A percentile compares a stretch with the other conserved stretches of the same genome.
Conservation (phyloP, 805 yeast genomes). For the Wickerhamiella kurtzmanii region DNA sequence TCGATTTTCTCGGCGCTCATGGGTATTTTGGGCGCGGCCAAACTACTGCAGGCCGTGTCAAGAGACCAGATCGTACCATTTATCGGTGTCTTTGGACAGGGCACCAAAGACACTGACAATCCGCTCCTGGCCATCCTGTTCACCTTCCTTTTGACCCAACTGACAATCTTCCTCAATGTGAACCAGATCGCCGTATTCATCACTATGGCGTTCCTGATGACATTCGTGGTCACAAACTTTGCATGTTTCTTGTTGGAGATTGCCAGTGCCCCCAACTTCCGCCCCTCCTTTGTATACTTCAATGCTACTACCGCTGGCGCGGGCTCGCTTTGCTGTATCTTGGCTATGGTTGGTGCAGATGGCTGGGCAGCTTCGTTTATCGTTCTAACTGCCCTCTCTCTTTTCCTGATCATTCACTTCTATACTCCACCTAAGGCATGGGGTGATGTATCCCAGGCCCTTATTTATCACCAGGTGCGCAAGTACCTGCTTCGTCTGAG, state of each 20-base stretch:
- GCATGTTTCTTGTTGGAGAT: slow-evolving; percentile 82
- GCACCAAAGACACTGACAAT: slow-evolving; percentile 34
- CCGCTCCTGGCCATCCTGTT: slow-evolving; percentile 54
- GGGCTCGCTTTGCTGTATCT: slow-evolving; percentile 56
- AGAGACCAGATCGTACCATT: slow-evolving; percentile 83
- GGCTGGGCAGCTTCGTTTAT: slow-evolving; percentile 75
- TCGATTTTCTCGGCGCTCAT: slow-evolving; percentile 86
- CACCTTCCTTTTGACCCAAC: slow-evolving; percentile 74
- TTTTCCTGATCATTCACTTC: slow-evolving; percentile 74
- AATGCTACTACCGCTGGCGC: slow-evolving; percentile 64
- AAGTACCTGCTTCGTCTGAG: slow-evolving; percentile 71
- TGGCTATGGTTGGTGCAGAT: slow-evolving; percentile 91
- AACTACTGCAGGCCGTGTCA: slow-evolving; percentile 80
- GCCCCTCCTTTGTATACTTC: slow-evolving; percentile 89
- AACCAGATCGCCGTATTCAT: slow-evolving; percentile 90
- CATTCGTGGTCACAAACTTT: slow-evolving; percentile 83
- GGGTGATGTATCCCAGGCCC: slow-evolving; percentile 95
- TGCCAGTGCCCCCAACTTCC: slow-evolving; percentile 94
- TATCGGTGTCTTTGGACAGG: slow-evolving; percentile 42
- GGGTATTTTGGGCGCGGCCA: slow-evolving; percentile 93
- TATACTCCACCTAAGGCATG: slow-evolving; percentile 89
- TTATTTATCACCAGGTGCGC: slow-evolving; percentile 92
- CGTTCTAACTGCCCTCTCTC: slow-evolving; percentile 45
- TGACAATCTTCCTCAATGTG: slow-evolving; percentile 77
- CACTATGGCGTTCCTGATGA: slow-evolving; percentile 94